phyloP scores from a whole-genome alignment of 2,329 filamentous ascomycete species.

The Akanthomyces muscarius region DNA sequence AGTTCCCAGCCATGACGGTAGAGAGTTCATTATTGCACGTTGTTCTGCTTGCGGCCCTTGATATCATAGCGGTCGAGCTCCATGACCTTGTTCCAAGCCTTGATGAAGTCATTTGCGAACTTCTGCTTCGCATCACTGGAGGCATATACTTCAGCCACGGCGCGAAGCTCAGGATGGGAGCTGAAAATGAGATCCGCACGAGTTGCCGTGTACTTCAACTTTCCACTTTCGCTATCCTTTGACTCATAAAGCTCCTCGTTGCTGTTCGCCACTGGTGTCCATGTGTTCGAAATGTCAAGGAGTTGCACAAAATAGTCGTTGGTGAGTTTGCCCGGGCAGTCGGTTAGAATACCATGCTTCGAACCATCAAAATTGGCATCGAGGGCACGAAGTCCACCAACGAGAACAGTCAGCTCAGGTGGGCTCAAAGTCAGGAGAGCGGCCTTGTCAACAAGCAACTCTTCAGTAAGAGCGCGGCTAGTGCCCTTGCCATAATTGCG shows the following conservation, averaged over 20 bases:
- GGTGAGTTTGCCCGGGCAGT: conserved; percentile 62
- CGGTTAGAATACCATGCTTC: conserved; percentile 62
- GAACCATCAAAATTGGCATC: conserved; percentile 70
- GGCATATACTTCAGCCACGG: conserved; percentile 67
- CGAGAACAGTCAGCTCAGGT: conserved; percentile 66
- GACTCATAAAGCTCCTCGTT: conserved; percentile 58
- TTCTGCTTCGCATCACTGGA: conserved; percentile 55
- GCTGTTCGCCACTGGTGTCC: conserved; percentile 40
- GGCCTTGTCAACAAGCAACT: conserved; percentile 68
- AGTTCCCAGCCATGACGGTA: too few species aligned
- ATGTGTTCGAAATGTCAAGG: conserved; percentile 62
- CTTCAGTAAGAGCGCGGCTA: conserved; percentile 59
- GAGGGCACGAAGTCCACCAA: conserved; percentile 68
- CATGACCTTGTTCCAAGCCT: conserved; percentile 71
- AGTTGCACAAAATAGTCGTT: conserved; percentile 83
- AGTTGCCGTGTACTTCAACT: conserved; percentile 65
- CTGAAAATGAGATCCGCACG: conserved; percentile 69
- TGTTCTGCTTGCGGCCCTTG: conserved; percentile 16
- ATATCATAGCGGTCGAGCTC: conserved; percentile 66
- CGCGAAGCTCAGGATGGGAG: conserved; percentile 68
- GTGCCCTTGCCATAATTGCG: conserved; percentile 70
- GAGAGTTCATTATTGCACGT: conserved; percentile 3
- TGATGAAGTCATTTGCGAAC: conserved; percentile 68
- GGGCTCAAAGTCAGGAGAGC: conserved; percentile 65
- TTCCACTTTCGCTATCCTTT: conserved; percentile 59